Percentiles rank a stretch among this genome's conserved stretches.
Conservation (phyloP, 345 rosid genomes). For the Salix koriyanagi region DNA sequence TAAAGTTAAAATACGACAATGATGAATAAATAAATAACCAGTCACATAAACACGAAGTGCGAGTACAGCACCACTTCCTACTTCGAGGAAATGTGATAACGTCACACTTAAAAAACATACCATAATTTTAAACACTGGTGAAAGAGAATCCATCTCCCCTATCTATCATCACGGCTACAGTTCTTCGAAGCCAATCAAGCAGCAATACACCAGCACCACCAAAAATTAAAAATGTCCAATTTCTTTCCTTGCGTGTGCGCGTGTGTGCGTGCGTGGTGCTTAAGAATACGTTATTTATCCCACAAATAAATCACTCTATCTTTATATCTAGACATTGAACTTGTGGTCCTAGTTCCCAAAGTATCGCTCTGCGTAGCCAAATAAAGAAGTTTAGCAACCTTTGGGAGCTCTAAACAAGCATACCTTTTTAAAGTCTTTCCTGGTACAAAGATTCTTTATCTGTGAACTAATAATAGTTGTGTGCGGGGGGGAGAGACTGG, state of each 20-base stretch:
- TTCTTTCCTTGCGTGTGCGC: neutral
- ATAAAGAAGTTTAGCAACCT: slow-evolving; percentile 32
- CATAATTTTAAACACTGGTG: neutral
- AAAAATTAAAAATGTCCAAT: neutral
- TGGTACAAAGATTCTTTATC: slow-evolving; percentile 29
- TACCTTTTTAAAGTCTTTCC: slow-evolving; percentile 32
- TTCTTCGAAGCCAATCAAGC: neutral
- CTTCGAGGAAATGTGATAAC: neutral
- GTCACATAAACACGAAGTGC: neutral
- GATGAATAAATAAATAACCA: neutral
- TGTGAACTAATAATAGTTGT: neutral
- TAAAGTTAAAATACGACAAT: neutral
- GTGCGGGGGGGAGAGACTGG: slow-evolving; percentile 25
- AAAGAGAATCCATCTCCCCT: neutral
- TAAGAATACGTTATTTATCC: neutral
- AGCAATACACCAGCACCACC: neutral
- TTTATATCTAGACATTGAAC: neutral
- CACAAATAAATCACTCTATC: neutral
- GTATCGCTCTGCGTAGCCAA: slow-evolving; percentile 17
- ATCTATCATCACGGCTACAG: neutral
- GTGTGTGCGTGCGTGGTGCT: neutral
- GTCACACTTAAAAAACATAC: neutral
- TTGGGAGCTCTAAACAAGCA: slow-evolving; percentile 44
- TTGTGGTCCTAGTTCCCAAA: slow-evolving; percentile 38
- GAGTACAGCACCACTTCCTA: neutral